Conservation (phyloP, 2,329 filamentous ascomycete genomes). For the Diaporthe sp. region DNA sequence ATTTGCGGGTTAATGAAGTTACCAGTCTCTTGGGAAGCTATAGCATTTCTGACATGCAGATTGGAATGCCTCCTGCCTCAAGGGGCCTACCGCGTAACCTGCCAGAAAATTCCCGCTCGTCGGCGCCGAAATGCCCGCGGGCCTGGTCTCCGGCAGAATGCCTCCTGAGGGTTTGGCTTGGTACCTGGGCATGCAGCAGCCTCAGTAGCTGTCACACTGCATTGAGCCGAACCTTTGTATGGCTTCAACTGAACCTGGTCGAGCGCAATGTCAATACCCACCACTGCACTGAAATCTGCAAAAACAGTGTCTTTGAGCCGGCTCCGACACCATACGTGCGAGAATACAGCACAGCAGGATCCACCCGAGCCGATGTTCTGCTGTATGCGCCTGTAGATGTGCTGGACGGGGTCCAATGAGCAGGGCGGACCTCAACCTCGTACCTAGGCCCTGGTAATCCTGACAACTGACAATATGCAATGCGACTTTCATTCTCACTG, state of each 20-base stretch:
- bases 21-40: constrained; percentile 16
- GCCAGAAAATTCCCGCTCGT: background rate
- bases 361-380: background rate
- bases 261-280: background rate
- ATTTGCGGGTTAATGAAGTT: constrained; percentile 9
- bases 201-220: constrained; percentile 12
- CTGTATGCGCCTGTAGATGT: background rate
- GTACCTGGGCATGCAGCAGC: constrained; percentile 2
- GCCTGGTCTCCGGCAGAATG: background rate
- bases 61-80: background rate
- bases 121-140: background rate
- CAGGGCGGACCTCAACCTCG: background rate
- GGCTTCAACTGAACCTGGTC: background rate
- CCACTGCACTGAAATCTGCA: background rate
- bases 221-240: constrained; percentile 2
- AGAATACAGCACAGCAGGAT: background rate
- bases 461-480: background rate
- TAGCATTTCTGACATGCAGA: background rate
- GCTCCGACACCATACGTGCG: background rate
- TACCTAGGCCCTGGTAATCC: background rate
- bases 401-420: background rate
- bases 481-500: background rate
- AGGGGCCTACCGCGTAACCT: background rate
- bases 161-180: background rate
- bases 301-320: background rate